Percentiles rank a stretch among this genome's conserved stretches.
These are phyloP conservation scores for Phaeosphaeria sp. DNA, from an alignment of 2,329 filamentous ascomycete species.

Conservation along the genomic window DNA sequence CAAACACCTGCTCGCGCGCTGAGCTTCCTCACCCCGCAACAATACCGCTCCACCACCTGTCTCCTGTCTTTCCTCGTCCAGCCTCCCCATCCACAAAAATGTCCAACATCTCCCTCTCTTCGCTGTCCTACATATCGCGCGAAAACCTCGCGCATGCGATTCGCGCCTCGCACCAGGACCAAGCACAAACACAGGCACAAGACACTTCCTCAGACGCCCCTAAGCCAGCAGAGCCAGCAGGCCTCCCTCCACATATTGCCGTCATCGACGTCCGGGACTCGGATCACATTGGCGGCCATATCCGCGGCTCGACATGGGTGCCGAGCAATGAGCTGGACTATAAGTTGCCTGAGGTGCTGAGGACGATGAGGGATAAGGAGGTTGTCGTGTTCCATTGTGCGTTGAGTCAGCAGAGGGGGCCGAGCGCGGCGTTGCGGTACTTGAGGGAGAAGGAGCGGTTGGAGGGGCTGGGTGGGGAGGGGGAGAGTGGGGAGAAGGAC, in stretches of 20 bases:
- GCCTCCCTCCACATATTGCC: constrained; percentile 57
- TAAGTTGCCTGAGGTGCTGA: constrained; percentile 81
- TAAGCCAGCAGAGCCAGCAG: constrained; percentile 2
- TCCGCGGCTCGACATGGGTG: constrained; percentile 76
- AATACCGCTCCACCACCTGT: constrained; percentile 23
- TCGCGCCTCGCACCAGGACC: constrained; percentile 37
- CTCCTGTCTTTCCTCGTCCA: not conserved
- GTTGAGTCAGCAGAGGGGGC: constrained; percentile 88
- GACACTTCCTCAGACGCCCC: not conserved
- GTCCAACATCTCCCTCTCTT: constrained; percentile 64
- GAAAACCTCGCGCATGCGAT: constrained; percentile 64
- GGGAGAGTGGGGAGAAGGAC: constrained; percentile 22
- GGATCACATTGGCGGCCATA: constrained; percentile 91
- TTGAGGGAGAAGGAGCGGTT: constrained; percentile 70
- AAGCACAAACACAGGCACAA: not conserved
- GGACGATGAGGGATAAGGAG: constrained; percentile 76
- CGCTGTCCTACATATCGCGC: constrained; percentile 70
- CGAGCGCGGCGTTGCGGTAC: constrained; percentile 82
- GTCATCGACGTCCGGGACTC: constrained; percentile 90
- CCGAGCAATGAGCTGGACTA: constrained; percentile 76
- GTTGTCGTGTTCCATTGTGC: constrained; percentile 94
- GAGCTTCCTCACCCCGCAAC: not conserved
- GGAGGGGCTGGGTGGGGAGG: constrained; percentile 32
- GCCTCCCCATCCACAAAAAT: constrained; percentile 11
- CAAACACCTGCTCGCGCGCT: not conserved